Conservation (phyloP, 106 monocot genomes). For the Posidonia australis region DNA sequence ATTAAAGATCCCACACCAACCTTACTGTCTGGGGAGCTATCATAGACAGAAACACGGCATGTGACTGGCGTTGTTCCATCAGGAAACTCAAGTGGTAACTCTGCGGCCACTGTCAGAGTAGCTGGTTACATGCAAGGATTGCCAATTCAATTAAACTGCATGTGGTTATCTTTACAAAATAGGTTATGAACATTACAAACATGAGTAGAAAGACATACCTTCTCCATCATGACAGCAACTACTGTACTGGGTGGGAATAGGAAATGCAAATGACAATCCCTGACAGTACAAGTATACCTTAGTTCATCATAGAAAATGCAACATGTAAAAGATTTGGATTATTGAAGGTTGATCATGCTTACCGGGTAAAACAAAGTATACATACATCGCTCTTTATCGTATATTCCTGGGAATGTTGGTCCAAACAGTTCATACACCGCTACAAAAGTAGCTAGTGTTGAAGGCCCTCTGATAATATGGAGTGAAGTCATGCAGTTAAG, state of each 20-base stretch:
- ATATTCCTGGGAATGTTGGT: conserved; percentile 87
- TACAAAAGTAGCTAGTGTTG: conserved; percentile 74
- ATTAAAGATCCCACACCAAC: conserved; percentile 86
- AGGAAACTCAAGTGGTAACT: conserved; percentile 92
- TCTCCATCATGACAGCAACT: conserved; percentile 55
- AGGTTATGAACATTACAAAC: background rate
- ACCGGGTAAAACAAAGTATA: conserved; percentile 93
- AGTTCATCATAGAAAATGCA: conserved; percentile 5
- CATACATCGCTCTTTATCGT: conserved; percentile 80
- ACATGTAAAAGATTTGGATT: background rate
- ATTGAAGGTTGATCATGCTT: conserved; percentile 6
- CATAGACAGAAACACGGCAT: conserved; percentile 79
- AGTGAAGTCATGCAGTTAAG: background rate
- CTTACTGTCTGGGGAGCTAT: conserved; percentile 62
- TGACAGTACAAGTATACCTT: conserved; percentile 16
- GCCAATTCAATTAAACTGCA: background rate
- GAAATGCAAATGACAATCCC: conserved; percentile 96
- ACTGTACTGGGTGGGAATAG: conserved; percentile 78
- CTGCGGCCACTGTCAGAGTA: conserved; percentile 53
- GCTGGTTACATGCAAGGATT: background rate
- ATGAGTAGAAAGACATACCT: conserved; percentile 30
- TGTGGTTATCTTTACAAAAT: background rate
- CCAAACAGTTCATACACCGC: conserved; percentile 87
- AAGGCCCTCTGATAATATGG: conserved; percentile 56
- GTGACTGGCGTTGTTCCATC: conserved; percentile 96